Percentiles rank a stretch among this genome's conserved stretches.
These are phyloP conservation scores for Lodderomyces metapsilosis DNA, from an alignment of 1,139 yeast genomes.

Conservation along the genomic window DNA sequence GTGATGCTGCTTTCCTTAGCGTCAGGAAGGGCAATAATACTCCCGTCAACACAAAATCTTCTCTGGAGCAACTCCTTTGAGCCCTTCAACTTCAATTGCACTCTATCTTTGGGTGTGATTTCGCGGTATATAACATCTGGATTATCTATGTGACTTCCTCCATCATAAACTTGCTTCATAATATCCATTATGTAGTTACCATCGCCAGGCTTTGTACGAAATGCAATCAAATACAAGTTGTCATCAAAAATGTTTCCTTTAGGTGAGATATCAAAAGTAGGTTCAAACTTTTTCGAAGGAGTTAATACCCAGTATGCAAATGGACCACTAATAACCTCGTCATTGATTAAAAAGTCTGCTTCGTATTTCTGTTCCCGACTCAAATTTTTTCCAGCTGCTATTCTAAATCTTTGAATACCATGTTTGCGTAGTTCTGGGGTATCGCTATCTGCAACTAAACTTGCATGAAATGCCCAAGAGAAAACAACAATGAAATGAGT, in stretches of 20 bases:
- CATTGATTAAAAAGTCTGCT: constrained; percentile 32
- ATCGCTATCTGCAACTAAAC: constrained; percentile 78
- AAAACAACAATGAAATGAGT: constrained; percentile 60
- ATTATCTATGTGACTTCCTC: constrained; percentile 54
- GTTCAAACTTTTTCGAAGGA: constrained; percentile 63
- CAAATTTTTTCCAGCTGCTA: constrained; percentile 64
- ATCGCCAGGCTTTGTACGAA: constrained; percentile 36
- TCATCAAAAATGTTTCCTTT: constrained; percentile 51
- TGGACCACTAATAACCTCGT: constrained; percentile 28
- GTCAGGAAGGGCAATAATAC: constrained; percentile 33
- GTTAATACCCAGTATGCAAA: constrained; percentile 71
- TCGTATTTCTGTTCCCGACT: constrained; percentile 47
- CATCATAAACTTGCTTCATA: constrained; percentile 57
- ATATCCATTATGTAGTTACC: constrained; percentile 48
- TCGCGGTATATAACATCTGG: constrained; percentile 43
- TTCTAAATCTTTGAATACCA: constrained; percentile 65
- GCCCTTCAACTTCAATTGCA: constrained; percentile 26
- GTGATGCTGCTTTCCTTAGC: constrained; percentile 16
- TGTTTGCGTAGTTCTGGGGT: constrained; percentile 60
- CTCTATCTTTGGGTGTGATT: constrained; percentile 22
- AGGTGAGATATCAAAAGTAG: constrained; percentile 73
- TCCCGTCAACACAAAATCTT: constrained; percentile 58
- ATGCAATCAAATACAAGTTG: constrained; percentile 53
- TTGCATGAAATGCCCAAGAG: constrained; percentile 87
- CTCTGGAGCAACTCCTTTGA: constrained; percentile 21